Base-by-base conservation (phyloP, 1,284 basidiomycete genomes). In the Abortiporus biennis region DNA sequence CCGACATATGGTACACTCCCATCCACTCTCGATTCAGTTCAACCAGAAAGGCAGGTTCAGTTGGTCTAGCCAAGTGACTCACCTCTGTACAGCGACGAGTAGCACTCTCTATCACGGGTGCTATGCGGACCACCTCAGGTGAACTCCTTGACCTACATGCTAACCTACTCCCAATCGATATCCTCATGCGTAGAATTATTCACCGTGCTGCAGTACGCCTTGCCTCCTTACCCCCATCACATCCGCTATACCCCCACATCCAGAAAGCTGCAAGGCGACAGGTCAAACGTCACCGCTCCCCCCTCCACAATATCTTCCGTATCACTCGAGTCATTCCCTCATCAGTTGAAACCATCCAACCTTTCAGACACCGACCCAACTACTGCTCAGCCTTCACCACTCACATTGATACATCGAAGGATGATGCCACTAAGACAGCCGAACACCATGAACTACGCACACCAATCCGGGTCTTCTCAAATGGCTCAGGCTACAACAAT, bases 1-100 rank as follows among this genome's bases (percentile, higher is more conserved):
- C 58, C 0, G 61, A 66, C 33, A 36, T 68, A 0, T 69, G 62
- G 55, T 42, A 55, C 38, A 17, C 63, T 29, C 53, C 34, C 61
- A 41, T 9, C n/a, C n/a, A 29, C 27, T n/a, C n/a, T n/a, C 8
- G 27, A n/a, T 9, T 29, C 1, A 42, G 20, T 6, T 3, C 19
- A 13, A 21, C 13, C 31, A n/a, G 27, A 11, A 19, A 34, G 6
- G 31, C n/a, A 4, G 50, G 50, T 6, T 44, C 54, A 1, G 39
- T 53, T 1, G 44, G 51, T 0, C 25, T 33, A 3, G 38, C 51
- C 0, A 42, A 47, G 39, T 3, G 41, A 32, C 3, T 51, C 12
- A 23, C 25, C 17, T 13, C 20, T 1, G 17, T 57, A 36, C 49
- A 61, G 25, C 46, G 55, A 8, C 17, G 46, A 6, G 57, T 50